A percentile compares a stretch with the other conserved stretches of the same genome.
Conservation (phyloP, 257 asterid genomes). For the Penstemon eatonii region DNA sequence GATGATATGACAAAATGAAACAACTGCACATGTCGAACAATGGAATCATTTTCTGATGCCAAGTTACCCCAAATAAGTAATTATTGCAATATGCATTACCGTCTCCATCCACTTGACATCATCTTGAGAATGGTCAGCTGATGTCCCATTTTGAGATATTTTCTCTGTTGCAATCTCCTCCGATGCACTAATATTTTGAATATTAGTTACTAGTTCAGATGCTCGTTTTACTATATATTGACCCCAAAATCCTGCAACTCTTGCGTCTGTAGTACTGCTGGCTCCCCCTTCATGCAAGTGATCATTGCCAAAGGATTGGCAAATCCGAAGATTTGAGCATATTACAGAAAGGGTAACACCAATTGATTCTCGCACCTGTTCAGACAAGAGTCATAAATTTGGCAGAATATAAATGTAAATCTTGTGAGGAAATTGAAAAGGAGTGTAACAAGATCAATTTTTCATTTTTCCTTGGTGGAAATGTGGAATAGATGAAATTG, state of each 20-base stretch:
- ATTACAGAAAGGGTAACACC: slow-evolving; percentile 85
- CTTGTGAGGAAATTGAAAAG: slow-evolving; percentile 15
- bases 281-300: slow-evolving; percentile 41
- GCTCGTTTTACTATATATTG: slow-evolving; percentile 61
- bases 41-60: slow-evolving; percentile 22
- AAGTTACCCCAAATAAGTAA: slow-evolving; percentile 20
- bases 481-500: slow-evolving; percentile 12
- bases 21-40: slow-evolving; percentile 53
- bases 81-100: slow-evolving; percentile 41
- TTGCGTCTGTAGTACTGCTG: slow-evolving; percentile 25
- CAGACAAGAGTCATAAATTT: slow-evolving; percentile 26
- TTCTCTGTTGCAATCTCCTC: slow-evolving; percentile 52
- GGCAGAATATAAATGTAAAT: slow-evolving; percentile 22
- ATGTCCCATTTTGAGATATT: slow-evolving; percentile 48
- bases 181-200: slow-evolving; percentile 64
- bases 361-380: slow-evolving; percentile 96
- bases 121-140: slow-evolving; percentile 63
- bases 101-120: slow-evolving; percentile 99
- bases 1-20: slow-evolving; percentile 91
- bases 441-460: slow-evolving; percentile 19
- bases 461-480: neutral
- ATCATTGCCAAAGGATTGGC: slow-evolving; percentile 45
- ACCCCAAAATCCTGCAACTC: slow-evolving; percentile 59
- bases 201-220: slow-evolving; percentile 64
- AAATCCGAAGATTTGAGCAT: slow-evolving; percentile 88